Base-by-base conservation (phyloP, 1,139 yeast genomes). In the Yamadazyma jaroonii region DNA sequence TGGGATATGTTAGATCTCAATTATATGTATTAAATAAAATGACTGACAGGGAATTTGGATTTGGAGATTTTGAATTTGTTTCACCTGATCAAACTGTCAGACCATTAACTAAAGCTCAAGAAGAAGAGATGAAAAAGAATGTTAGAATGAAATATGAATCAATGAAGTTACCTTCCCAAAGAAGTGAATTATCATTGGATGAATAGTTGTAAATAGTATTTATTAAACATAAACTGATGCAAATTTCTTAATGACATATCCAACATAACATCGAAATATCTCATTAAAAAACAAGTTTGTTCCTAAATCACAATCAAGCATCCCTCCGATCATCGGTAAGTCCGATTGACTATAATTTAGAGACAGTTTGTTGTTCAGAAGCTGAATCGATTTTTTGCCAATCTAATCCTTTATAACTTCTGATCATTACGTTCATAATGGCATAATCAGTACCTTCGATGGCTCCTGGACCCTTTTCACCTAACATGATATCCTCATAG, bases 41-140 rank as follows among this genome's bases (percentile, higher is more conserved):
- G 72, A 75, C 89, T 29, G 98, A 94, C 59, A 74, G 95, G 47
- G 96, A 90, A 51, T 89, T 92, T 67, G 96, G 95, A 2, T 79
- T 86, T 53, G 98, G 98, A 24, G 79, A 82, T 50, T 89, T 90
- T 59, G 74, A 72, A 42, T 92, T 92, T 62, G 85, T 87, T 29
- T 80, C 90, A n/a, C 95, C 97, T 9, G 78, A 84, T 56, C 80
- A 82, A 56, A 75, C 81, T 10, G 95, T 90, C 37, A 80, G 77
- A 46, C 84, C 85, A 15, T 70, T 89, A 49, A 77, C 89, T 1
- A 59, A 64, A 37, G 77, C 77, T 33, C 86, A 84, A 58, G 84
- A 78, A 54, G 67, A 61, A 25, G 61, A 60, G 31, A 60, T 74
- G 34, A 61, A 64, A 41, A 60, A 60, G 42, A 65, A 68, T 41